A percentile compares a stretch with the other conserved stretches of the same genome.
Evolutionary conservation across 352 stramenopile species (phyloP).

Genomic region (Thraustochytrium sp.): DNA sequence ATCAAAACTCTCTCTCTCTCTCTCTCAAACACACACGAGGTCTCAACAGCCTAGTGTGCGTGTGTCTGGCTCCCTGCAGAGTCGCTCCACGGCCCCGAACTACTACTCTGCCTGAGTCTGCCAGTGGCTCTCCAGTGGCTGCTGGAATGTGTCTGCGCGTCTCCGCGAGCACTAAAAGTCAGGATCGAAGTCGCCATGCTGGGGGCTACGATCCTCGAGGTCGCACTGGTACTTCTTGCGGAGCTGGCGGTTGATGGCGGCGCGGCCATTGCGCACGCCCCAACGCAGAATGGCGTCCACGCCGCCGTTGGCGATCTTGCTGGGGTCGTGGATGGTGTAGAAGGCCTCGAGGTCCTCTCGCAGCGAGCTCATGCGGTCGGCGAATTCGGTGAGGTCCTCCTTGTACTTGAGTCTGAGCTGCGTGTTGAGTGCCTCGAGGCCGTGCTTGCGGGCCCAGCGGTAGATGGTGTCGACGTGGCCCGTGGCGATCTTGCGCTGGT

Average conservation of each 20-base stretch:
- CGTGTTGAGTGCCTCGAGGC: neutral
- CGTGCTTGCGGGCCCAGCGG: conserved; percentile 14
- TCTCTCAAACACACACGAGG: no score
- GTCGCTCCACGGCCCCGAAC: no score
- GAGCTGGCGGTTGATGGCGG: conserved; percentile 36
- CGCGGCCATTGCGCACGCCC: conserved; percentile 29
- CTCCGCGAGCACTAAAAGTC: neutral
- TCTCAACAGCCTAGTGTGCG: no score
- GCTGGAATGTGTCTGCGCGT: no score
- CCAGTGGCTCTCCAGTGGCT: no score
- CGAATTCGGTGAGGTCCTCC: conserved; percentile 30
- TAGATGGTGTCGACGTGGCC: conserved; percentile 26
- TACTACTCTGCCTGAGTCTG: no score
- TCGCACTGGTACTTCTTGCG: conserved; percentile 30
- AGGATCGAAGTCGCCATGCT: neutral
- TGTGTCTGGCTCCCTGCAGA: no score
- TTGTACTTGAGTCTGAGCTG: conserved; percentile 39
- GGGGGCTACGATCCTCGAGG: neutral
- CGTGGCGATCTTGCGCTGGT: conserved; percentile 20
- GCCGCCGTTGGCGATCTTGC: neutral
- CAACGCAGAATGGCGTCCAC: conserved; percentile 34
- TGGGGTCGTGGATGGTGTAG: conserved; percentile 20
- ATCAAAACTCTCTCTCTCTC: no score
- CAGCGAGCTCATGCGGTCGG: conserved; percentile 27
- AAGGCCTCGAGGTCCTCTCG: conserved; percentile 33